These are phyloP conservation scores for Polyporus arcularius DNA, from an alignment of 768 basidiomycete genomes.

Conservation along the genomic window DNA sequence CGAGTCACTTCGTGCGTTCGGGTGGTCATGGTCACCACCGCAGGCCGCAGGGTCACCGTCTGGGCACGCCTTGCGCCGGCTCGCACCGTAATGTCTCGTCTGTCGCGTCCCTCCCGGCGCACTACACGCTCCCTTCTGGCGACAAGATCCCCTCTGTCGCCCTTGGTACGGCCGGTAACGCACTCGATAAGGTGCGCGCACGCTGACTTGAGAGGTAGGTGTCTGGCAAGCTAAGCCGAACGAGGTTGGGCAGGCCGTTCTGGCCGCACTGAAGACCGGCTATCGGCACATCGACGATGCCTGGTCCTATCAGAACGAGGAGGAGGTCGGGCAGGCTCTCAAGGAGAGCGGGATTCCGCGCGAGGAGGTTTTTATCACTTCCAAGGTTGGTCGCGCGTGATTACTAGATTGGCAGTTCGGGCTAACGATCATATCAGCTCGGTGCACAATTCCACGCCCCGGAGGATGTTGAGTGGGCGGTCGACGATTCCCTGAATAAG, in stretches of 20 bases:
- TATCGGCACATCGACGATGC: slow-evolving; percentile 77
- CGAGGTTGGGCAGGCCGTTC: slow-evolving; percentile 70
- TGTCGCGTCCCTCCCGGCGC: slow-evolving; percentile 35
- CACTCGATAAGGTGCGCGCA: background rate
- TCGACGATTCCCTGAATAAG: slow-evolving; percentile 64
- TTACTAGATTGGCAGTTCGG: background rate
- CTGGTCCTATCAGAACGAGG: slow-evolving; percentile 76
- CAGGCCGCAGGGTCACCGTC: background rate
- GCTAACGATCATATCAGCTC: slow-evolving; percentile 40
- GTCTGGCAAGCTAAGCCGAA: slow-evolving; percentile 60
- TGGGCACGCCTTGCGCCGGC: slow-evolving; percentile 15
- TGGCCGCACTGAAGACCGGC: slow-evolving; percentile 60
- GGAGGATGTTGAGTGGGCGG: slow-evolving; percentile 63
- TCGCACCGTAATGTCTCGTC: slow-evolving; percentile 21
- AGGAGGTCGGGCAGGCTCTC: slow-evolving; percentile 65
- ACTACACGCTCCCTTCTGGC: slow-evolving; percentile 65
- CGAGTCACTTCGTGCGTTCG: background rate
- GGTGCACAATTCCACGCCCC: slow-evolving; percentile 79
- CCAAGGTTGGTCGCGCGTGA: slow-evolving; percentile 42
- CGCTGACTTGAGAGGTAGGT: slow-evolving; percentile 37
- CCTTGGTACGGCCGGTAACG: slow-evolving; percentile 43
- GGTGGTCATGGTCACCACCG: background rate
- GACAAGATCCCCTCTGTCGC: slow-evolving; percentile 69
- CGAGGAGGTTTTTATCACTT: slow-evolving; percentile 65
- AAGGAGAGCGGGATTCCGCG: slow-evolving; percentile 60